phyloP scores from a whole-genome alignment of 2,329 filamentous ascomycete species.

The Pleoardoris graminearum region DNA sequence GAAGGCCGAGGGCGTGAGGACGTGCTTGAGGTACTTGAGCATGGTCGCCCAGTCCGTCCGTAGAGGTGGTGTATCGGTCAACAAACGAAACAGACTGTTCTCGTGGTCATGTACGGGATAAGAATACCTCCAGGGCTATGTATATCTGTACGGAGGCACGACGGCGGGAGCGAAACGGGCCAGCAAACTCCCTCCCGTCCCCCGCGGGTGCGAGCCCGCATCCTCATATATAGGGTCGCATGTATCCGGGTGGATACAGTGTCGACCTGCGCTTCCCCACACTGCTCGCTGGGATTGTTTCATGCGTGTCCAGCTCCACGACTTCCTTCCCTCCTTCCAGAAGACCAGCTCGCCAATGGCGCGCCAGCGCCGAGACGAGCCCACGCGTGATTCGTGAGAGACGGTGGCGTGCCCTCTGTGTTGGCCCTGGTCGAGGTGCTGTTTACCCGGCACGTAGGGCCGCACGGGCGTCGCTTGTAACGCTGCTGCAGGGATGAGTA shows the following conservation, averaged over 20 bases:
- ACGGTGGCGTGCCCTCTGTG: neutral
- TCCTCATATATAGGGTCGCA: slow-evolving; percentile 18
- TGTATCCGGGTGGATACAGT: neutral
- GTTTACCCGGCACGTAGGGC: slow-evolving; percentile 38
- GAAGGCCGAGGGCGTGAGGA: slow-evolving; percentile 30
- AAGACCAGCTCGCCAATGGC: slow-evolving; percentile 23
- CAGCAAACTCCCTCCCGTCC: neutral
- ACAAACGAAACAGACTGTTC: no score
- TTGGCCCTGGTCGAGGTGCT: slow-evolving; percentile 12
- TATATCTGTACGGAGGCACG: no score
- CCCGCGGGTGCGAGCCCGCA: slow-evolving; percentile 16
- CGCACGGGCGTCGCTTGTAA: slow-evolving; percentile 32
- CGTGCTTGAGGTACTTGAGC: slow-evolving; percentile 33
- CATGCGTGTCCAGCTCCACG: slow-evolving; percentile 26
- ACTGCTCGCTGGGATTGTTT: no score
- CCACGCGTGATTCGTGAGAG: neutral
- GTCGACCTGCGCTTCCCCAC: neutral
- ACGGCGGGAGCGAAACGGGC: neutral
- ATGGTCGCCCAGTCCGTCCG: slow-evolving; percentile 16
- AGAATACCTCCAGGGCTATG: no score
- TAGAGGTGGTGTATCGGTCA: no score
- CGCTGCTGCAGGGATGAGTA: slow-evolving; percentile 11
- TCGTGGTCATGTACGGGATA: no score
- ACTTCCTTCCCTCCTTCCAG: slow-evolving; percentile 3
- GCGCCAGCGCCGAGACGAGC: slow-evolving; percentile 12